Conservation (phyloP, 805 yeast genomes). For the Starmerella sp. region DNA sequence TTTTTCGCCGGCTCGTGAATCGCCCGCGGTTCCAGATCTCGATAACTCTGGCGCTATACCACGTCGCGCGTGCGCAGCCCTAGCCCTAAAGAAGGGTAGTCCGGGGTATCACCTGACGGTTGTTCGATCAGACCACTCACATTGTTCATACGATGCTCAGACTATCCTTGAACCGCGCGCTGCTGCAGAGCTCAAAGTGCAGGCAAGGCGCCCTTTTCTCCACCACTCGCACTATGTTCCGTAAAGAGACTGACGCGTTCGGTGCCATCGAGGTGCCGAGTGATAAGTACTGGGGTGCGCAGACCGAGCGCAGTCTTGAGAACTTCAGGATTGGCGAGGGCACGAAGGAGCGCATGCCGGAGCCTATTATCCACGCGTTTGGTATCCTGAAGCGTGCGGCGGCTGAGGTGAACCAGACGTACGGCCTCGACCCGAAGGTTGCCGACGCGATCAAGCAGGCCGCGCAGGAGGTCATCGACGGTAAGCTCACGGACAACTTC, state of each 20-base stretch:
- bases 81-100: neutral
- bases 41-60: no score
- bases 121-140: slow-evolving; percentile 1
- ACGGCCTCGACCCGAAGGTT: slow-evolving; percentile 79
- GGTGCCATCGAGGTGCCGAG: slow-evolving; percentile 89
- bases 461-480: slow-evolving; percentile 88
- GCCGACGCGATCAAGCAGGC: slow-evolving; percentile 83
- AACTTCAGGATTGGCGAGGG: slow-evolving; percentile 92
- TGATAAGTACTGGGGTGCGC: slow-evolving; percentile 94
- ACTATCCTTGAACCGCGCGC: neutral
- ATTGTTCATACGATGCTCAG: slow-evolving; percentile 5
- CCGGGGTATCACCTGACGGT: slow-evolving; percentile 5
- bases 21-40: no score
- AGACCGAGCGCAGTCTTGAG: slow-evolving; percentile 78
- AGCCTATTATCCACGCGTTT: slow-evolving; percentile 80
- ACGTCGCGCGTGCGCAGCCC: neutral
- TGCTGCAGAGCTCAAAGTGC: neutral
- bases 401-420: slow-evolving; percentile 73
- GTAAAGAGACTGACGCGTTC: slow-evolving; percentile 90
- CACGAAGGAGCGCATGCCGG: slow-evolving; percentile 77
- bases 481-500: slow-evolving; percentile 86
- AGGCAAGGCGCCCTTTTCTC: slow-evolving; percentile 5
- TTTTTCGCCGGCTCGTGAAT: no score
- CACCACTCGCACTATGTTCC: slow-evolving; percentile 26
- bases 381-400: slow-evolving; percentile 92